These are phyloP conservation scores for Beta corolliflora DNA, from an alignment of 179 eudicot genomes.

Conservation along the genomic window DNA sequence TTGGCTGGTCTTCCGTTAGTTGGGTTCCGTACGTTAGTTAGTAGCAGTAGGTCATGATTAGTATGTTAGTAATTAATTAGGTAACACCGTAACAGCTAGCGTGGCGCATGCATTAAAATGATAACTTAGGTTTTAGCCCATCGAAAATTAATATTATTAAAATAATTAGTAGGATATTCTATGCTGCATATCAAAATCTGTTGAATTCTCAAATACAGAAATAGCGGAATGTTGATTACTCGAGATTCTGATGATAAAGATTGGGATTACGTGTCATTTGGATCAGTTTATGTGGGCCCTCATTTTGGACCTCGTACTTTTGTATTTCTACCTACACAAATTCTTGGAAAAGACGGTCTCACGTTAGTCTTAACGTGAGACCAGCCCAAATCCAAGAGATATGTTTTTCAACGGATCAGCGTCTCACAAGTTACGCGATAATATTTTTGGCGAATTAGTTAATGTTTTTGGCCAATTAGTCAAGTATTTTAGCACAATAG, in stretches of 20 bases:
- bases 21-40: constrained; percentile 15
- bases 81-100: not conserved
- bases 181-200: not conserved
- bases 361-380: too few species aligned
- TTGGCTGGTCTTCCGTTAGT: not conserved
- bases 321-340: too few species aligned
- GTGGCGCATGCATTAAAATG: not conserved
- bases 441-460: too few species aligned
- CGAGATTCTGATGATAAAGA: constrained; percentile 6
- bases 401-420: too few species aligned
- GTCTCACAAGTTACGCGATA: too few species aligned
- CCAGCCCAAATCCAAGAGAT: too few species aligned
- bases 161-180: not conserved
- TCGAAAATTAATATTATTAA: not conserved
- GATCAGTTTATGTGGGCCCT: not conserved
- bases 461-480: too few species aligned
- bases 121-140: not conserved
- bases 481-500: too few species aligned
- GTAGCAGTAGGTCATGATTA: not conserved
- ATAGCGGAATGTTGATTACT: not conserved
- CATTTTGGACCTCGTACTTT: not conserved
- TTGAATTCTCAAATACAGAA: not conserved
- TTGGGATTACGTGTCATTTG: not conserved
- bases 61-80: not conserved
- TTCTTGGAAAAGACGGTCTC: too few species aligned